Evolutionary conservation across 192 early-diverging fungal species (phyloP).

Genomic region (Gaertneriomyces sp.): DNA sequence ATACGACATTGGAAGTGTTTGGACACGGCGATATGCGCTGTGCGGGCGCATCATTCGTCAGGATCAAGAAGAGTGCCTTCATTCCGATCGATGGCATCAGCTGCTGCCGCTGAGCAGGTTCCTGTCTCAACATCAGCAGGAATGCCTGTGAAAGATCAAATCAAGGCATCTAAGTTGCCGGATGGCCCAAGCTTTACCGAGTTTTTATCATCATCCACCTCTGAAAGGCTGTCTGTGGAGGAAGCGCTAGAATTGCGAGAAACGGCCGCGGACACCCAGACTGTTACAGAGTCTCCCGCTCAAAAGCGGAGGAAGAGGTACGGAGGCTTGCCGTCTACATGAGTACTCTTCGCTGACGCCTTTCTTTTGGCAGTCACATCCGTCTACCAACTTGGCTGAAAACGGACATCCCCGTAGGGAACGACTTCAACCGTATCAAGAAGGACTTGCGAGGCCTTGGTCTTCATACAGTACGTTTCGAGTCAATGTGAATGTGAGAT

Average conservation of each 20-base stretch:
- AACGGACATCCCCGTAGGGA: conserved; percentile 81
- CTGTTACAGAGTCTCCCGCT: conserved; percentile 22
- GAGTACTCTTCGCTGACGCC: not conserved
- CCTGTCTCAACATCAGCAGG: not conserved
- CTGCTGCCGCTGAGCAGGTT: not conserved
- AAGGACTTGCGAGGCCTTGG: conserved; percentile 90
- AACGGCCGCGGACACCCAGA: conserved; percentile 20
- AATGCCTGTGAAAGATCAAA: not conserved
- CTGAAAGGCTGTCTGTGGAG: conserved; percentile 47
- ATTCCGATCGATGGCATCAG: not conserved
- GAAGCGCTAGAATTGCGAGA: conserved; percentile 61
- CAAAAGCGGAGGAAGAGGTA: conserved; percentile 22
- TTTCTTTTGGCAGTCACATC: conserved; percentile 32
- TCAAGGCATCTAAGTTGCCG: conserved; percentile 6
- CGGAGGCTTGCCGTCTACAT: not conserved
- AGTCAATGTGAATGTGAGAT: not conserved
- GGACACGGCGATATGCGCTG: too few relatives aligned
- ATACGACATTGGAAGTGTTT: too few relatives aligned
- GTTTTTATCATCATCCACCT: conserved; percentile 41
- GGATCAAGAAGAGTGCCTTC: too few relatives aligned
- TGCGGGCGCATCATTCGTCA: too few relatives aligned
- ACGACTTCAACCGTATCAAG: conserved; percentile 78
- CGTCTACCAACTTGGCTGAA: conserved; percentile 90
- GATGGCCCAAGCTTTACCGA: conserved; percentile 55
- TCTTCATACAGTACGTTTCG: conserved; percentile 65